These are phyloP conservation scores for Cutaneotrichosporon cavernicola DNA, from an alignment of 1,284 basidiomycete species.

Conservation along the genomic window DNA sequence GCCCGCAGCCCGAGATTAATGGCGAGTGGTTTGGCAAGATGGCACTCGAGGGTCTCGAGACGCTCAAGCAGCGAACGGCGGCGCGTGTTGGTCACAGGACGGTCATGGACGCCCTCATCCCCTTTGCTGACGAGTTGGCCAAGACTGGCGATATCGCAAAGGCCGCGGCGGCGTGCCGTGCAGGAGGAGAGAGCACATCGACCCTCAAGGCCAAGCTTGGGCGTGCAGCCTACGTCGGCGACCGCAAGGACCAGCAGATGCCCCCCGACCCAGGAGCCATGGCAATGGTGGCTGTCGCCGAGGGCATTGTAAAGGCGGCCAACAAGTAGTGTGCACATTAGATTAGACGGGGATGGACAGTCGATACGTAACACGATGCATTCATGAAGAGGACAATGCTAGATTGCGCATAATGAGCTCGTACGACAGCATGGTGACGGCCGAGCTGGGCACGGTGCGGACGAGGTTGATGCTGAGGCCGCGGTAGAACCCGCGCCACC, in stretches of 20 bases:
- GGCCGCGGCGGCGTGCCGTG: constrained; percentile 47
- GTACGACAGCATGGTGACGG: constrained; percentile 86
- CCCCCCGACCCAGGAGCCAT: constrained; percentile 52
- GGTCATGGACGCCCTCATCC: constrained; percentile 56
- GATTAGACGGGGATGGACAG: neutral
- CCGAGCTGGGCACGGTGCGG: constrained; percentile 88
- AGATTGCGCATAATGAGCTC: constrained; percentile 56
- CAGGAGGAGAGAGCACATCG: constrained; percentile 52
- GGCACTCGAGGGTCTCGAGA: constrained; percentile 40
- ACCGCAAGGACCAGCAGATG: constrained; percentile 40
- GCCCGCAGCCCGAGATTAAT: constrained; percentile 13
- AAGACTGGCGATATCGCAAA: constrained; percentile 38
- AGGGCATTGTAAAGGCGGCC: constrained; percentile 36
- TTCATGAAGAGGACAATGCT: constrained; percentile 13
- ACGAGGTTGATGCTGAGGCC: constrained; percentile 87
- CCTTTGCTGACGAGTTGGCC: constrained; percentile 52
- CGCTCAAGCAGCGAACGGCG: constrained; percentile 52
- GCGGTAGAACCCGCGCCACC: constrained; percentile 81
- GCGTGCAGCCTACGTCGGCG: constrained; percentile 55
- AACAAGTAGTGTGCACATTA: constrained; percentile 1
- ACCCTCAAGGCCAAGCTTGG: constrained; percentile 54
- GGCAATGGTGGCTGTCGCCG: constrained; percentile 47
- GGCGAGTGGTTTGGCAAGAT: constrained; percentile 18
- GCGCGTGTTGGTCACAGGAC: constrained; percentile 55
- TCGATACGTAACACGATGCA: constrained; percentile 8